Evolutionary conservation across 2,329 filamentous ascomycete genomes (phyloP), one percentile per base, ranked within the genome.

Genomic region (Mollisia scopiformis): DNA sequence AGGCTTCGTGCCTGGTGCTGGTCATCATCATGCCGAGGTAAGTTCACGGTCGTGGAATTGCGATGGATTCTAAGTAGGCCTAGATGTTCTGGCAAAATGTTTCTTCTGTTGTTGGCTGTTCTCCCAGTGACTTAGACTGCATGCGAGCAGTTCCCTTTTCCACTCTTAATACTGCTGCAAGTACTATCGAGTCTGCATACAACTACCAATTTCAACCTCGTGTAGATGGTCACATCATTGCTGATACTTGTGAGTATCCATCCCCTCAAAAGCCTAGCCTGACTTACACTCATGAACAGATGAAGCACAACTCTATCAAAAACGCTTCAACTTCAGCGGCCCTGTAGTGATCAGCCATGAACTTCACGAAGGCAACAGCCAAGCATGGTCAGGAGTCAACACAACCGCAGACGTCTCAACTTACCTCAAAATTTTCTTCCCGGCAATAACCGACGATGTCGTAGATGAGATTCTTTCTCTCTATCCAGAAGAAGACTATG

Each of bases 201-300:
- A 68, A 59, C 47, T 76, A 75, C 63, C 70, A 75, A 61, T 68
- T 75, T 52, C 74, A 76, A 63, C 75, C 75, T 19, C 72, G 74
- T 13, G 73, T 75, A 21, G 74, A 76, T 35, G 74, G 74, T 13
- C 69, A 75, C 61, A 69, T 76, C 51, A 60, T 76, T 47, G 69
- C 72, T 8, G 73, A 76, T 57, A 75, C 71, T 7, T 74, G 63
- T 68, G 61, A 59, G 59, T 55, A 19, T 47, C 21, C 23, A 30
- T 2, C 8, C 16, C n/a, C 16, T 7, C 5, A 8, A 19, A 39
- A 19, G 7, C 16, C 37, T 11, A 39, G 10, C 16, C 6, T 39
- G 8, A 43, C 39, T 43, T 16, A 43, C 39, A 21, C 21, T 4
- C 10, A 6, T 11, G 51, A 37, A 37, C 19, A 69, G 66, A 76